Conservation (phyloP, 2,329 filamentous ascomycete genomes). For the Ceratocystis papillata region DNA sequence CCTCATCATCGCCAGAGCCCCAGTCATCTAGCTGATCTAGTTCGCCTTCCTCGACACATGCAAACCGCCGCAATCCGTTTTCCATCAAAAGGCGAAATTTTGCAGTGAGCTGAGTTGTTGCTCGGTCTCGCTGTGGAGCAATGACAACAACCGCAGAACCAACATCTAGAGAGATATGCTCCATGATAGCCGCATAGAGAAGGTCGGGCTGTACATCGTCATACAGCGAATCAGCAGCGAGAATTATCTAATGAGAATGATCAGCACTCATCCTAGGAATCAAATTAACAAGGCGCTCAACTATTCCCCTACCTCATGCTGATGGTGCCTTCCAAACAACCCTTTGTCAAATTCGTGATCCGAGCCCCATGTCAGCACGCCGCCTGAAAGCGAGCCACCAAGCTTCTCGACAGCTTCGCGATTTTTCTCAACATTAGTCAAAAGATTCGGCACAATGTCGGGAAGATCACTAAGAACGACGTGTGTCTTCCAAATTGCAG, state of each 20-base stretch:
- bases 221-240: conserved; percentile 82
- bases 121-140: conserved; percentile 65
- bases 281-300: background rate
- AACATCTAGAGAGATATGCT: conserved; percentile 49
- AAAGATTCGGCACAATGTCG: conserved; percentile 70
- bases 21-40: conserved; percentile 65
- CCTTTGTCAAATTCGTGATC: conserved; percentile 36
- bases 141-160: conserved; percentile 64
- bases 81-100: conserved; percentile 54
- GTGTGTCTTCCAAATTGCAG: conserved; percentile 53
- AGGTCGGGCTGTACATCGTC: conserved; percentile 69
- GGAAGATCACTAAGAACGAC: conserved; percentile 75
- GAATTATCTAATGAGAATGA: conserved; percentile 47
- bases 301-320: conserved; percentile 40
- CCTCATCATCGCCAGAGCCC: conserved; percentile 41
- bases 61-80: conserved; percentile 36
- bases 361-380: conserved; percentile 64
- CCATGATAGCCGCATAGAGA: conserved; percentile 57
- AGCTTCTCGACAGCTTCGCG: conserved; percentile 41
- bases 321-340: conserved; percentile 37
- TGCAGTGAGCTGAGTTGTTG: conserved; percentile 49
- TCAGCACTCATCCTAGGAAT: background rate
- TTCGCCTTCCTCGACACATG: conserved; percentile 49
- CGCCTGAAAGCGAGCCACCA: conserved; percentile 50
- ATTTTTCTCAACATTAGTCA: conserved; percentile 62